Percentiles rank a stretch among this genome's conserved stretches.
Conservation (phyloP, 2,329 filamentous ascomycete species). For the Neofusicoccum sp. region DNA sequence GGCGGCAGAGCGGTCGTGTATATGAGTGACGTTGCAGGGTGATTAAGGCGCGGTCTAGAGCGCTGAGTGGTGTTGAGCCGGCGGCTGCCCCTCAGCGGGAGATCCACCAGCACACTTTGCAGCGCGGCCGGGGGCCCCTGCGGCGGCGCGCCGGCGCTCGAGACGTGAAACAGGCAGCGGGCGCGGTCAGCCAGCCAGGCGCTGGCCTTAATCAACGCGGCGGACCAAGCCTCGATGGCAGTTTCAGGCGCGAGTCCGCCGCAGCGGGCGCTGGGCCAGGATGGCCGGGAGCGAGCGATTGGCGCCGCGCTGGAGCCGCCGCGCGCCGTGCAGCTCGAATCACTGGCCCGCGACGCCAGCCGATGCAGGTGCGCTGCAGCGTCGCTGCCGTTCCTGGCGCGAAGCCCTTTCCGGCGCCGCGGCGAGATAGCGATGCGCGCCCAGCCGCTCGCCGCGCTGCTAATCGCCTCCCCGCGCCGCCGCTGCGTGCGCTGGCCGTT, state of each 20-base stretch:
- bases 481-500: neutral
- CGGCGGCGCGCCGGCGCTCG: constrained; percentile 7
- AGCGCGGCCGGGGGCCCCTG: neutral
- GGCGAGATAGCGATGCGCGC: constrained; percentile 8
- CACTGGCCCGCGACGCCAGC: neutral
- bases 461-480: neutral
- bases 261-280: constrained; percentile 13
- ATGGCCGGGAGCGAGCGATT: constrained; percentile 10
- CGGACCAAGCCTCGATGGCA: constrained; percentile 11
- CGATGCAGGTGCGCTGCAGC: constrained; percentile 10
- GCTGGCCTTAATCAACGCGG: constrained; percentile 1
- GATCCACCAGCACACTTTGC: constrained; percentile 6
- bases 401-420: neutral
- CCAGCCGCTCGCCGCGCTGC: neutral
- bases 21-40: constrained; percentile 14
- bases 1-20: constrained; percentile 1
- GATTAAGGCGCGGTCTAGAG: constrained; percentile 6
- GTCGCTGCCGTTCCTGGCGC: neutral
- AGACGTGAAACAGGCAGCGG: constrained; percentile 7
- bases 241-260: constrained; percentile 14
- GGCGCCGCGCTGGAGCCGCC: neutral
- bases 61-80: neutral
- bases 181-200: constrained; percentile 6
- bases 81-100: constrained; percentile 12
- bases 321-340: constrained; percentile 6